Base-by-base conservation (phyloP, 1,139 yeast genomes). In the Yamadazyma oceani region DNA sequence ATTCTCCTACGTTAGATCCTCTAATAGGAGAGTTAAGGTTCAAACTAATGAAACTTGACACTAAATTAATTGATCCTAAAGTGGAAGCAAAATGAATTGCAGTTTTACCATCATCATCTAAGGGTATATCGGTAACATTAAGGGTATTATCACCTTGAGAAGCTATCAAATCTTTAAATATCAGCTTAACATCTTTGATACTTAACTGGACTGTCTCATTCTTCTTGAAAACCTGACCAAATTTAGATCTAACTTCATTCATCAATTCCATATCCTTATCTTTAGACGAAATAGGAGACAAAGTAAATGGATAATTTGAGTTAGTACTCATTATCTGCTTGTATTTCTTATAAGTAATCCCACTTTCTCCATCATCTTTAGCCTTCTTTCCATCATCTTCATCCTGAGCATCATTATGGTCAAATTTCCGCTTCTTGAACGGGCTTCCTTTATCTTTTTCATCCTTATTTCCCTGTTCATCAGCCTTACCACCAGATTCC, bases 221-320 rank as follows among this genome's bases (percentile, higher is more conserved):
- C 17, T 60, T 60, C 28, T 79, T 76, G 40, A 82, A 60, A 42
- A 82, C 47, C 32, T 60, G 62, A 16, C 63, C 48, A 70, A 39
- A 82, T 62, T 51, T 80, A 69, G 31, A 80, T 75, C 56, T 75
- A 22, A 81, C 60, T 27, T 78, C 84, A 35, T 80, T 72, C 2
- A 83, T 71, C 12, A 57, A 34, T 9, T 58, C 62, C 2, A 45
- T 35, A 30, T 61, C 51, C 58, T 54, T 36, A 49, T 63, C 48
- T 27, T 61, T 58, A 10, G 61, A 61, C 2, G 64, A 56, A 21
- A 81, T 49, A 1, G 89, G 86, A 16, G 75, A 77, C 37, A 81
- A 55, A 0, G 86, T 62, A 50, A 62, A 75, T 4, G 83, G 83
- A 31, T 63, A 60, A 48, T 74, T 73, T 11, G 73, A 58, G 40